Evolutionary conservation across 768 basidiomycete species (phyloP).

Genomic region (Chlorophyllum brunneum): DNA sequence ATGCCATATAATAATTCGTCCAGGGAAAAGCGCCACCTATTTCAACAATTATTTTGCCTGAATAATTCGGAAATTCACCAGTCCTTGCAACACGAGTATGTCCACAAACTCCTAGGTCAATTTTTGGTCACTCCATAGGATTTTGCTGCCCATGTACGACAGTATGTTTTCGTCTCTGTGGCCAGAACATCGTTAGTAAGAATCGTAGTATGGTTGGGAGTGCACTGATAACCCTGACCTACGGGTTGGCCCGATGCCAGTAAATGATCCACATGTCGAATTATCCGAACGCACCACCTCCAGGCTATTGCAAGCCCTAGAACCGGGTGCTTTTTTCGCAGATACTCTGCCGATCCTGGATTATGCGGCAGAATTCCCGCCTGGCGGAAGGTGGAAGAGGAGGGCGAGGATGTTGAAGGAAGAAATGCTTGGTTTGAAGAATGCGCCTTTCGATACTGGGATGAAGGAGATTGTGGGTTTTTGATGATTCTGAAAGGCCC

Average conservation of each 20-base stretch:
- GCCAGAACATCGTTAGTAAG: too few species aligned
- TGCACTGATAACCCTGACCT: too few species aligned
- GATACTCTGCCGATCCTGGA: conserved; percentile 26
- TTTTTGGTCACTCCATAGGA: too few species aligned
- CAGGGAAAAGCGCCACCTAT: background rate
- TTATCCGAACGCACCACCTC: conserved; percentile 1
- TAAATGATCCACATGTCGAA: background rate
- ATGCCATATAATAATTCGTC: background rate
- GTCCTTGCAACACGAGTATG: background rate
- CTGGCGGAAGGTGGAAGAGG: conserved; percentile 40
- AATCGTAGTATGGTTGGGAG: too few species aligned
- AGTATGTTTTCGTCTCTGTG: too few species aligned
- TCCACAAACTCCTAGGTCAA: background rate
- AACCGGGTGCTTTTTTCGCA: conserved; percentile 13
- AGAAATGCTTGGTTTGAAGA: background rate
- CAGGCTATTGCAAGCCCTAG: background rate
- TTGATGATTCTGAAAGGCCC: too few species aligned
- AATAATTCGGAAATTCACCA: background rate
- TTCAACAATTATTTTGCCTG: background rate
- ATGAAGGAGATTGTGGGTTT: too few species aligned
- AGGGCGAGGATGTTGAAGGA: conserved; percentile 19
- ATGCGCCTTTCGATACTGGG: too few species aligned
- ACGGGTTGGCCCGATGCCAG: background rate
- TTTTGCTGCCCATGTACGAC: too few species aligned
- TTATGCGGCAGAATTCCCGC: conserved; percentile 44